Evolutionary conservation across 75 land plant species (phyloP).

Genomic region (Adiantum capillusveneris): DNA sequence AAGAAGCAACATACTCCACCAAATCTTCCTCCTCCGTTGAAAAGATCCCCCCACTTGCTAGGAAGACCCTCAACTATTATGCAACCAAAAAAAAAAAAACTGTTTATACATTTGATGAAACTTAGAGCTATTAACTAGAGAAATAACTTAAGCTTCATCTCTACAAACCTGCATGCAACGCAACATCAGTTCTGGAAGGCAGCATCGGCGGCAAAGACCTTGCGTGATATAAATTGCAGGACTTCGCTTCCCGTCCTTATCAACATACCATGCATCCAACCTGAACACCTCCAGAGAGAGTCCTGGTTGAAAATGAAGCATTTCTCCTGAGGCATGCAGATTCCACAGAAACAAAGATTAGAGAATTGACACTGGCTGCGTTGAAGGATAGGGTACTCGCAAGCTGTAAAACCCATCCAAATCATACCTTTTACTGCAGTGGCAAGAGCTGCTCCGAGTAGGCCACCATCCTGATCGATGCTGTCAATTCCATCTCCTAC

Average conservation of each 20-base stretch:
- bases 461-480: constrained; percentile 57
- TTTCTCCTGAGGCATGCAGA: constrained; percentile 49
- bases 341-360: constrained; percentile 6
- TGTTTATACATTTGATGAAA: no score
- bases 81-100: not conserved
- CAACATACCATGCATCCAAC: constrained; percentile 88
- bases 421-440: constrained; percentile 77
- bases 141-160: no score
- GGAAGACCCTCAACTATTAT: constrained; percentile 61
- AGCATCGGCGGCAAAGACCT: constrained; percentile 94
- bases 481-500: constrained; percentile 71
- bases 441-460: constrained; percentile 75
- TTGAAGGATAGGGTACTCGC: not conserved
- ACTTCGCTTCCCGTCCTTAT: constrained; percentile 27
- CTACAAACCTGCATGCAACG: constrained; percentile 84
- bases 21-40: constrained; percentile 46
- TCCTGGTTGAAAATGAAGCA: constrained; percentile 71
- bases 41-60: constrained; percentile 34
- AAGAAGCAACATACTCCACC: constrained; percentile 64
- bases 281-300: constrained; percentile 77
- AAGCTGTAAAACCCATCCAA: not conserved
- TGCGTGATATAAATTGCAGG: constrained; percentile 65
- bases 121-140: no score
- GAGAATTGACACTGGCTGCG: no score
- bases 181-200: constrained; percentile 83